These are phyloP conservation scores for Trypanosoma vivax DNA, from an alignment of 208 protist genomes.

Conservation along the genomic window DNA sequence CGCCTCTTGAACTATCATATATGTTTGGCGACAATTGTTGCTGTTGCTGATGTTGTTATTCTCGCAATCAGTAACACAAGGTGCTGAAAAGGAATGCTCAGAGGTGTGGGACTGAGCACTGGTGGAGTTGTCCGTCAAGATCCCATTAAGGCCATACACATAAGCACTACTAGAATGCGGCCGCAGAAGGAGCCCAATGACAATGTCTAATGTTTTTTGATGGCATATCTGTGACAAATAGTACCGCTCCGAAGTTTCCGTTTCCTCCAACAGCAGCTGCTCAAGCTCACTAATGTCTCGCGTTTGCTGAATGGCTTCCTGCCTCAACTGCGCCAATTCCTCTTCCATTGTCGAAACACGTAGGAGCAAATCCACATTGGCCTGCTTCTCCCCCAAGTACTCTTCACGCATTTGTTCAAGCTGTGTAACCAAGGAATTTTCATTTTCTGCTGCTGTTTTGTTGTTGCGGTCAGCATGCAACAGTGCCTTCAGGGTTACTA, in stretches of 20 bases:
- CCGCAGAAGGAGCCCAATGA: no score
- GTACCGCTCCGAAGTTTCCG: slow-evolving; percentile 64
- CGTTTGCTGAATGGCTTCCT: slow-evolving; percentile 16
- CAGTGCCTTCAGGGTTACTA: slow-evolving; percentile 17
- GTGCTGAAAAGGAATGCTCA: no score
- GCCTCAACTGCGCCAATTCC: slow-evolving; percentile 31
- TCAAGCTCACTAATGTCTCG: slow-evolving; percentile 56
- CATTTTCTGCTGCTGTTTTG: not conserved
- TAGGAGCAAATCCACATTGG: slow-evolving; percentile 67
- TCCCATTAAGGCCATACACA: no score
- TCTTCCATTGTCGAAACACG: slow-evolving; percentile 44
- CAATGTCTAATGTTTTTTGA: no score
- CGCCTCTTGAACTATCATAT: slow-evolving; percentile 27
- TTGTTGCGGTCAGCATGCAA: slow-evolving; percentile 19
- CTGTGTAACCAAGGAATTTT: slow-evolving; percentile 22
- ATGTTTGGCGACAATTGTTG: not conserved
- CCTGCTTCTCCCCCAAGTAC: slow-evolving; percentile 70
- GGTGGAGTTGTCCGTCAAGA: no score
- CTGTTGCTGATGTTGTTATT: not conserved
- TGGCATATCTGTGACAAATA: slow-evolving; percentile 59
- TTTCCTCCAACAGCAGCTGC: slow-evolving; percentile 66
- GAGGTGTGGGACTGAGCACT: no score
- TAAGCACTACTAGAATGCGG: no score
- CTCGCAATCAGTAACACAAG: no score
- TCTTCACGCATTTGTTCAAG: slow-evolving; percentile 35